These are phyloP conservation scores for Colletotrichum destructivum DNA, from an alignment of 2,329 filamentous ascomycete species.

Conservation along the genomic window DNA sequence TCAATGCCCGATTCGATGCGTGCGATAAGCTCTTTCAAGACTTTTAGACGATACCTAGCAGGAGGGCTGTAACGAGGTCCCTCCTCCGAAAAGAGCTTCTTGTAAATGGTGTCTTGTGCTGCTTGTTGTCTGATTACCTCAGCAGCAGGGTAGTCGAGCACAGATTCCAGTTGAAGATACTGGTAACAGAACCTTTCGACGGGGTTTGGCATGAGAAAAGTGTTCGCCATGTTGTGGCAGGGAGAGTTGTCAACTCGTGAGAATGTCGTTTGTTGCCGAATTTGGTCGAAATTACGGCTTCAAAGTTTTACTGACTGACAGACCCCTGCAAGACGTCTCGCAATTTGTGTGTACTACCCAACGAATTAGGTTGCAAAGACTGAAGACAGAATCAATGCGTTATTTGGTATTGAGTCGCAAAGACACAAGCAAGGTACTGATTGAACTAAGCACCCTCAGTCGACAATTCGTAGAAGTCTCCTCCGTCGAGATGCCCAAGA, in stretches of 20 bases:
- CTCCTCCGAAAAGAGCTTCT: conserved; percentile 75
- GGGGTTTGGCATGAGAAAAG: neutral
- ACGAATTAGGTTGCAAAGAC: too few species aligned
- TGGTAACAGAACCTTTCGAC: conserved; percentile 76
- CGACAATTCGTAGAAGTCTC: neutral
- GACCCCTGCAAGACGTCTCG: neutral
- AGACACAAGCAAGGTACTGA: too few species aligned
- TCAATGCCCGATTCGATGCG: conserved; percentile 81
- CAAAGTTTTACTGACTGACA: neutral
- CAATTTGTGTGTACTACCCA: too few species aligned
- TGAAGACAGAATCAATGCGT: too few species aligned
- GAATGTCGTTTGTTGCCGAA: conserved; percentile 21
- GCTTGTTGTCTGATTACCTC: conserved; percentile 70
- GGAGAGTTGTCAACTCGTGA: neutral
- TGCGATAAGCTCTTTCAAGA: conserved; percentile 80
- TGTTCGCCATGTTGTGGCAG: neutral
- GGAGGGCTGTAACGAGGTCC: conserved; percentile 73
- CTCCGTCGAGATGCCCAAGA: neutral
- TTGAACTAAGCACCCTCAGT: neutral
- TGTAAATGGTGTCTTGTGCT: conserved; percentile 78
- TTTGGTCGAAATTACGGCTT: conserved; percentile 8
- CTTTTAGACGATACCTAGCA: conserved; percentile 77
- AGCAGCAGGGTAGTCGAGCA: conserved; percentile 75
- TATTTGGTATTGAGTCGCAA: too few species aligned
- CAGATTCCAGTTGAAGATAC: conserved; percentile 81